These are phyloP conservation scores for Backusella westeae DNA, from an alignment of 192 early-diverging fungal species.

Conservation along the genomic window DNA sequence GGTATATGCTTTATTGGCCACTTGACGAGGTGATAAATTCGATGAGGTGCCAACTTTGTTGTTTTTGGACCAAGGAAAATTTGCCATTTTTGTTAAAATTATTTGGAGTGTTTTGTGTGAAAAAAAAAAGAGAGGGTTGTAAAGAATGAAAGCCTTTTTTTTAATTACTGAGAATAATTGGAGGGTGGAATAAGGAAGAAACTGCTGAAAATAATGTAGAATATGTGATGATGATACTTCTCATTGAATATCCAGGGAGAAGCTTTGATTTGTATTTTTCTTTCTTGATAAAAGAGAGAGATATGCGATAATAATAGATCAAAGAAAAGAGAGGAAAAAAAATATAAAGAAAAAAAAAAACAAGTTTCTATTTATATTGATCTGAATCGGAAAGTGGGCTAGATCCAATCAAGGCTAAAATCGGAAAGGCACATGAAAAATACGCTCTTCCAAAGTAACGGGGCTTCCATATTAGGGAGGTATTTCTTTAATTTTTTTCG, in stretches of 20 bases:
- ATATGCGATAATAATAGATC: background rate
- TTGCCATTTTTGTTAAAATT: conserved; percentile 12
- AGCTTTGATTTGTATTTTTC: background rate
- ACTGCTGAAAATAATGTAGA: conserved; percentile 15
- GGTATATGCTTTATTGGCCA: conserved; percentile 29
- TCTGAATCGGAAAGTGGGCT: background rate
- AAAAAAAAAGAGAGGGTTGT: background rate
- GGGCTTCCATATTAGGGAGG: background rate
- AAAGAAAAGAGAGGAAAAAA: background rate
- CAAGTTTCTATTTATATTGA: conserved; percentile 6
- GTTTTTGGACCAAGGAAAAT: conserved; percentile 10
- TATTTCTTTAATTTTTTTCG: background rate
- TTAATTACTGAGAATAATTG: conserved; percentile 13
- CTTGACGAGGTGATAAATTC: conserved; percentile 28
- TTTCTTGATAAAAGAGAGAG: background rate
- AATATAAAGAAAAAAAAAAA: background rate
- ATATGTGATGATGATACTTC: conserved; percentile 10
- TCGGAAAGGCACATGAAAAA: conserved; percentile 6
- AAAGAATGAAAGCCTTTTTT: background rate
- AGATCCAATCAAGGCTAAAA: conserved; percentile 3
- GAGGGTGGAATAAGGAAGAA: conserved; percentile 8
- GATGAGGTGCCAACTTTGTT: background rate
- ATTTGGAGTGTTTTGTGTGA: background rate
- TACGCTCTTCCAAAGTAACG: background rate
- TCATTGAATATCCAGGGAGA: conserved; percentile 12